A percentile compares a stretch with the other conserved stretches of the same genome.
Conservation (phyloP, 1,284 basidiomycete genomes). For the Microbotryum silenes-acaulis region DNA sequence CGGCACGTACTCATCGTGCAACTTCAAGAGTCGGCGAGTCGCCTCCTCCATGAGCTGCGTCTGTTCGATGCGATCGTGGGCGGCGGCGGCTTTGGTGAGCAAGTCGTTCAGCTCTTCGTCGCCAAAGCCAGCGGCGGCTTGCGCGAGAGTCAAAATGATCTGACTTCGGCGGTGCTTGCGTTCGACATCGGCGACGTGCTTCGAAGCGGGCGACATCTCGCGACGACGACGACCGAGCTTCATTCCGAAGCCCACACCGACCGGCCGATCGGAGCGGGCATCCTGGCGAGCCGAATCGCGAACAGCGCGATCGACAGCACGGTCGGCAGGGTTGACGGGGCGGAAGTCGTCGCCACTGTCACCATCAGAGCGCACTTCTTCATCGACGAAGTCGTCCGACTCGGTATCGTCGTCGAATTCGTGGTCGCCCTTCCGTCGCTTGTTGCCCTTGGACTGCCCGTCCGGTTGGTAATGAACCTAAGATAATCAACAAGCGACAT, state of each 20-base stretch:
- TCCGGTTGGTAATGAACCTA: conserved; percentile 18
- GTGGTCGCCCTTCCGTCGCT: not conserved
- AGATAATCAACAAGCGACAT: no score
- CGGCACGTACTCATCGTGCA: not conserved
- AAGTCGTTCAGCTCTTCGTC: not conserved
- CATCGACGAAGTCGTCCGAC: no score
- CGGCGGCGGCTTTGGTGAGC: not conserved
- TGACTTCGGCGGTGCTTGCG: not conserved
- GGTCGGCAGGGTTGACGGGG: not conserved
- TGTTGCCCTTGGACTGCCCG: not conserved
- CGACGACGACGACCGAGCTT: no score
- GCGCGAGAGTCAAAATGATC: not conserved
- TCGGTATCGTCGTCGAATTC: no score
- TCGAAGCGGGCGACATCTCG: not conserved
- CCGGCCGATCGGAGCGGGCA: not conserved
- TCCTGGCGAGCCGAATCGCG: conserved; percentile 4
- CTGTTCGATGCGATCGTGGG: not conserved
- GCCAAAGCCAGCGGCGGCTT: not conserved
- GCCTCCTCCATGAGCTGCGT: not conserved
- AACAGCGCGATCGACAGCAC: conserved; percentile 5
- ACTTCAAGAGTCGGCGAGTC: not conserved
- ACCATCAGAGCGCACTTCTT: no score
- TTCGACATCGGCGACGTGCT: not conserved
- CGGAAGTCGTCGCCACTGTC: not conserved
- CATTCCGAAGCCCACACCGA: not conserved